These are phyloP conservation scores for Stemphylium vesicarium DNA, from an alignment of 2,329 filamentous ascomycete species.

Conservation along the genomic window DNA sequence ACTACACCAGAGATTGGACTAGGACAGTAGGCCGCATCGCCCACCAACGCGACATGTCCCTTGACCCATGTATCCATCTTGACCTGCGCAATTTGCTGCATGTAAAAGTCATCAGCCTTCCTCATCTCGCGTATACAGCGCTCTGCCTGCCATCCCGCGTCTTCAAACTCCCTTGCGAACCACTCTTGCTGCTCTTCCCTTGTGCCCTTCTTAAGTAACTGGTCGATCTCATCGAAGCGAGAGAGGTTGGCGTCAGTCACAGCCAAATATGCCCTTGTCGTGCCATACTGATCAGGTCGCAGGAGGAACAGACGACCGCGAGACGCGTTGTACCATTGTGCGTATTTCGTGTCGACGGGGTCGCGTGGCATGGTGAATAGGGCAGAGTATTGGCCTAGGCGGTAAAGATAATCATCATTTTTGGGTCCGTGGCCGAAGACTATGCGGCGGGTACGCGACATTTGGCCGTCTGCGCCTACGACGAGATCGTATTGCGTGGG, in stretches of 20 bases:
- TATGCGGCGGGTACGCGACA: slow-evolving; percentile 35
- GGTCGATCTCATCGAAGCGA: slow-evolving; percentile 28
- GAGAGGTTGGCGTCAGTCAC: slow-evolving; percentile 25
- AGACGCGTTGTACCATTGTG: slow-evolving; percentile 37
- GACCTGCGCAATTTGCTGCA: slow-evolving; percentile 51
- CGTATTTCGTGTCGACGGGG: slow-evolving; percentile 26
- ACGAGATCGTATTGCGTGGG: slow-evolving; percentile 32
- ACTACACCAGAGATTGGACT: slow-evolving; percentile 40
- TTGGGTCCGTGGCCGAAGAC: slow-evolving; percentile 33
- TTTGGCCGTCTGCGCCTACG: slow-evolving; percentile 42
- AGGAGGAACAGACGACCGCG: slow-evolving; percentile 29
- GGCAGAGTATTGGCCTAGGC: slow-evolving; percentile 37
- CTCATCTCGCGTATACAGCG: slow-evolving; percentile 50
- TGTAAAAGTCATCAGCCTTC: slow-evolving; percentile 53
- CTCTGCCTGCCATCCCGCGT: slow-evolving; percentile 49
- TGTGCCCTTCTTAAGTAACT: slow-evolving; percentile 15
- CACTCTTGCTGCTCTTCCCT: slow-evolving; percentile 32
- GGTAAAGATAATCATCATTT: slow-evolving; percentile 26
- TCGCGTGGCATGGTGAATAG: slow-evolving; percentile 40
- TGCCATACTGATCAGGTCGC: slow-evolving; percentile 32
- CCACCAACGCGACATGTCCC: slow-evolving; percentile 51
- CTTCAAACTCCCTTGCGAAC: slow-evolving; percentile 38
- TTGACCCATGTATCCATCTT: slow-evolving; percentile 45
- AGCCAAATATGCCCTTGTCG: slow-evolving; percentile 23
- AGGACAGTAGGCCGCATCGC: slow-evolving; percentile 51